Conservation (phyloP, 139 green algal species). For the Micractinium sp. region DNA sequence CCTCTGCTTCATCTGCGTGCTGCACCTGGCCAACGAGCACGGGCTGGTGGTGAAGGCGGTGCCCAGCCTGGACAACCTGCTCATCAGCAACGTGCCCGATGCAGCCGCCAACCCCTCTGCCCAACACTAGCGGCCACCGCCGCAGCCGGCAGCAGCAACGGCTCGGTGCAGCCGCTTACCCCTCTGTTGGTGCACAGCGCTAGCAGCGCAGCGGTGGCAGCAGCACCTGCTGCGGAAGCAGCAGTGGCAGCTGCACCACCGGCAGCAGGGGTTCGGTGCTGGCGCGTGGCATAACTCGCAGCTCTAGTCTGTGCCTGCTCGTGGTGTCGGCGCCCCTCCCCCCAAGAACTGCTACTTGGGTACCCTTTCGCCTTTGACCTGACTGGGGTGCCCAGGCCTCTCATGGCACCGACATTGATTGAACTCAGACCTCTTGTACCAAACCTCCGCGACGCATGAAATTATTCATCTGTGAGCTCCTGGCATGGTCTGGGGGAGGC, state of each 20-base stretch:
- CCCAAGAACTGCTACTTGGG: not conserved
- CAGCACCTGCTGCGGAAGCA: no score
- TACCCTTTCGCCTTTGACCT: not conserved
- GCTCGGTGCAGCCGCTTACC: no score
- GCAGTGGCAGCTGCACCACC: no score
- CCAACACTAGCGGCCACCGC: no score
- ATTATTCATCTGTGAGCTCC: no score
- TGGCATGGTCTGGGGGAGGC: no score
- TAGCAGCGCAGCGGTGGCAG: no score
- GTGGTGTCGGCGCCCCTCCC: no score
- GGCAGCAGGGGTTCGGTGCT: no score
- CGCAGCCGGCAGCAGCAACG: not conserved
- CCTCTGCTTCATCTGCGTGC: slow-evolving; percentile 97
- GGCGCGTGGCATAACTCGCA: no score
- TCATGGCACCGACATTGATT: not conserved
- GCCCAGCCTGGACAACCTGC: slow-evolving; percentile 36
- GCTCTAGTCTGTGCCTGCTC: no score
- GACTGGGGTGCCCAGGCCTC: not conserved
- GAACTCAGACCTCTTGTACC: not conserved
- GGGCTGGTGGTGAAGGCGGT: slow-evolving; percentile 61
- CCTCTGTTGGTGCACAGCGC: no score
- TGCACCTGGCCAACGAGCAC: slow-evolving; percentile 97
- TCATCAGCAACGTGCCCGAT: slow-evolving; percentile 26
- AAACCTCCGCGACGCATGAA: not conserved
- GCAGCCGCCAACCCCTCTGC: not conserved